These are phyloP conservation scores for Firmiana major DNA, from an alignment of 345 rosid genomes.

Conservation along the genomic window DNA sequence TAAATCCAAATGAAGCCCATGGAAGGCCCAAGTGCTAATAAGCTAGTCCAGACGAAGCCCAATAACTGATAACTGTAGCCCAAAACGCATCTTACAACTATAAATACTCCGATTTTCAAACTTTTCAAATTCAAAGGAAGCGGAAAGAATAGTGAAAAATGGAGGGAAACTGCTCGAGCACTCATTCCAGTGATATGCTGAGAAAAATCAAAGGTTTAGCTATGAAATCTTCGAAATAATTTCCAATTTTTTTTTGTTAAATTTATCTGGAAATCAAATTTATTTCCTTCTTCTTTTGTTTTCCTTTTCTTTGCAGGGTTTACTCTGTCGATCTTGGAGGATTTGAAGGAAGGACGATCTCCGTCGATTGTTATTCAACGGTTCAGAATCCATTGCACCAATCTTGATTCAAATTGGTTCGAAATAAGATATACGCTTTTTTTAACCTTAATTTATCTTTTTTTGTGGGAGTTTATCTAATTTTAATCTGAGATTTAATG, in stretches of 20 bases:
- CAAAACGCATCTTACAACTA: background rate
- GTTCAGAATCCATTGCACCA: constrained; percentile 62
- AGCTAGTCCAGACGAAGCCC: too few relatives aligned
- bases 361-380: constrained; percentile 47
- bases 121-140: background rate
- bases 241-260: background rate
- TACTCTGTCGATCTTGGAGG: constrained; percentile 47
- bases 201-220: constrained; percentile 54
- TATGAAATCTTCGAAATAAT: background rate
- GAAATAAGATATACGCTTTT: background rate
- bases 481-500: background rate
- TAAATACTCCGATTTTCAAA: background rate
- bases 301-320: constrained; percentile 41
- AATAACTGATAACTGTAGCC: background rate
- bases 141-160: constrained; percentile 14
- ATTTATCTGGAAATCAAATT: background rate
- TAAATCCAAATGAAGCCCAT: too few relatives aligned
- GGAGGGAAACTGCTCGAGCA: constrained; percentile 52
- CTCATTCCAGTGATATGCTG: constrained; percentile 35
- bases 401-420: constrained; percentile 48
- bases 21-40: too few relatives aligned
- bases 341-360: constrained; percentile 44
- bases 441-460: background rate
- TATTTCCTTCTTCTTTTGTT: background rate
- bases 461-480: background rate